Evolutionary conservation across 805 yeast species (phyloP).

Genomic region (Citeromyces matritensis): DNA sequence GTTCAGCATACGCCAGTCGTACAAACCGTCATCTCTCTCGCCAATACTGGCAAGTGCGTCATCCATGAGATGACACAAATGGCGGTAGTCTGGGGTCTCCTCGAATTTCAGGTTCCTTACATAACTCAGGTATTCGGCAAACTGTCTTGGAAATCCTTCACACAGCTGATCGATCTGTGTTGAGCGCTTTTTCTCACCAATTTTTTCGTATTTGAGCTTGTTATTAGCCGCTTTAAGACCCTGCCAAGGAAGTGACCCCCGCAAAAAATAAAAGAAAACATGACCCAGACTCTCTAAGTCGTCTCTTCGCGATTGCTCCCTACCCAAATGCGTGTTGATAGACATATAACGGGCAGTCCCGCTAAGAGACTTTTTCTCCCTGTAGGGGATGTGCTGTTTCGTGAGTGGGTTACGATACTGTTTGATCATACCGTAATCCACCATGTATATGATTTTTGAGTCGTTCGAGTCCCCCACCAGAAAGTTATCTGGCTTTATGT

Average conservation of each 20-base stretch:
- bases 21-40: conserved; percentile 48
- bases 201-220: conserved; percentile 69
- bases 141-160: conserved; percentile 53
- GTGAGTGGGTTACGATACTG: conserved; percentile 72
- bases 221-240: conserved; percentile 84
- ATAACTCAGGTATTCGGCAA: conserved; percentile 57
- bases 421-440: conserved; percentile 82
- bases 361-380: conserved; percentile 66
- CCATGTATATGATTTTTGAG: conserved; percentile 50
- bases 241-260: conserved; percentile 82
- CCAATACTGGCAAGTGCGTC: conserved; percentile 42
- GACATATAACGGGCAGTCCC: conserved; percentile 87
- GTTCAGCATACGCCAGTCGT: conserved; percentile 73
- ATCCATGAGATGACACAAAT: conserved; percentile 45
- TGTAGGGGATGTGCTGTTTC: conserved; percentile 68
- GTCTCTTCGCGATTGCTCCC: conserved; percentile 75
- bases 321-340: conserved; percentile 73
- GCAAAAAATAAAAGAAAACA: conserved; percentile 63
- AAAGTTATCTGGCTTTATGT: conserved; percentile 75
- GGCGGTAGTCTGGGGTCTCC: conserved; percentile 67
- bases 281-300: conserved; percentile 74
- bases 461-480: conserved; percentile 47
- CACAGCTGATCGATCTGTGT: conserved; percentile 50
- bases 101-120: conserved; percentile 62
- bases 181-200: conserved; percentile 66